Conservation (phyloP, 2,329 filamentous ascomycete genomes). For the Aspergillus brunneoviolaceus region DNA sequence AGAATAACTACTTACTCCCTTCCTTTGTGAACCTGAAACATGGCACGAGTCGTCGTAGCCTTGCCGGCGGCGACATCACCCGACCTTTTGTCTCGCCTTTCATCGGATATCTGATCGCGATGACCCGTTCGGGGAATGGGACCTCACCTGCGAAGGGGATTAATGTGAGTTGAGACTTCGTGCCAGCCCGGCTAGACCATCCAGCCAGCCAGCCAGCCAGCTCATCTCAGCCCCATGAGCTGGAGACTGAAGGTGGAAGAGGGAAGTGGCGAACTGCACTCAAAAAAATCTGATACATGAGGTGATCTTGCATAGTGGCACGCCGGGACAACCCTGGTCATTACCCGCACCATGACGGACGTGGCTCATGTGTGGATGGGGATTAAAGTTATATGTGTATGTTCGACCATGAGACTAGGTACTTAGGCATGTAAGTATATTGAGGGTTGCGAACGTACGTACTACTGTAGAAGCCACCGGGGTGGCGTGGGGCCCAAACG, state of each 20-base stretch:
- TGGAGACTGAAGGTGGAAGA: too few species aligned
- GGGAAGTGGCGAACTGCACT: neutral
- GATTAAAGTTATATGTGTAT: neutral
- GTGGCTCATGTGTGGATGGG: neutral
- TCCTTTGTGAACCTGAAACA: slow-evolving; percentile 1
- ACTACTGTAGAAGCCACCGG: slow-evolving; percentile 4
- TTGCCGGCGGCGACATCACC: neutral
- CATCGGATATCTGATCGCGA: neutral
- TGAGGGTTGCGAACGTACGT: slow-evolving; percentile 1
- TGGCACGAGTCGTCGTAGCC: slow-evolving; percentile 6
- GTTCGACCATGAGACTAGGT: neutral
- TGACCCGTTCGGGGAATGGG: neutral
- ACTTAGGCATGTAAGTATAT: neutral
- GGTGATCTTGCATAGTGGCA: slow-evolving; percentile 9
- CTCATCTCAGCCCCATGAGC: neutral
- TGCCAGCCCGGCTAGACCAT: neutral
- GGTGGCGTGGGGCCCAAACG: neutral
- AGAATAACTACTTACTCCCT: neutral
- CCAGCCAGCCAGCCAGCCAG: neutral
- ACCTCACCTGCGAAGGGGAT: neutral
- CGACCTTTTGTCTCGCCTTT: neutral
- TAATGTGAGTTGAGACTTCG: neutral
- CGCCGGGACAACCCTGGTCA: slow-evolving; percentile 6
- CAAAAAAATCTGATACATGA: slow-evolving; percentile 7
- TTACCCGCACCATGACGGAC: slow-evolving; percentile 6